Base-by-base conservation (phyloP, 2,329 filamentous ascomycete species). In the Calycina marina region DNA sequence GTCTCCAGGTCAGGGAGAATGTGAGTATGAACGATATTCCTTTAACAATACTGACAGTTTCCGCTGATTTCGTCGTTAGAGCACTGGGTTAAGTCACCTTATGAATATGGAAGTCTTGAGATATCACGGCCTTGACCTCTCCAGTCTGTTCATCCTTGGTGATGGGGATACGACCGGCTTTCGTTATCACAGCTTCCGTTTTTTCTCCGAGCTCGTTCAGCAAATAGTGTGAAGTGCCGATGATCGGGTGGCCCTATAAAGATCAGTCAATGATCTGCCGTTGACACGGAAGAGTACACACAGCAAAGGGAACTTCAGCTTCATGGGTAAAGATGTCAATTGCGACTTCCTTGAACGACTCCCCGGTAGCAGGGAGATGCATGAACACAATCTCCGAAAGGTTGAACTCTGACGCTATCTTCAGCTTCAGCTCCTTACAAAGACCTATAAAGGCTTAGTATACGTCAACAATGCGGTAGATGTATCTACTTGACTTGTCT, bases 1-100 rank as follows among this genome's bases (percentile, higher is more conserved):
- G 66, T 62, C 17, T 72, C 70, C 6, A 82, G 53, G 33, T 62
- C 64, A 0, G 68, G 60, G 14, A 90, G 59, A 42, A 57, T 10
- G 79, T 59, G 18, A 82, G 64, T n/a, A 72, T 55, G 52, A 84
- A 85, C 1, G 69, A 70, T 74, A 86, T 78, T 29, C 80, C 81
- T 27, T 70, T 71, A 20, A 84, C 78, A 28, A 85, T 69, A 41
- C 68, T 74, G 35, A 73, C 63, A 8, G 27, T 29, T 12, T 29
- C 3, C 12, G 70, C 47, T 2, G 42, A 38, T 18, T 10, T 67
- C 63, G 6, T 64, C 60, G 10, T 58, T 41, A 51, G 62, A 59
- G 4, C 54, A 53, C 20, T 34, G 1, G 4, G 17, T 5, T 18
- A 38, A 3, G 31, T 39, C 2, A 31, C 18, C 4, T 5, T 11